These are phyloP conservation scores for Astrothelium subdiscretum DNA, from an alignment of 495 filamentous ascomycete species.

Conservation along the genomic window DNA sequence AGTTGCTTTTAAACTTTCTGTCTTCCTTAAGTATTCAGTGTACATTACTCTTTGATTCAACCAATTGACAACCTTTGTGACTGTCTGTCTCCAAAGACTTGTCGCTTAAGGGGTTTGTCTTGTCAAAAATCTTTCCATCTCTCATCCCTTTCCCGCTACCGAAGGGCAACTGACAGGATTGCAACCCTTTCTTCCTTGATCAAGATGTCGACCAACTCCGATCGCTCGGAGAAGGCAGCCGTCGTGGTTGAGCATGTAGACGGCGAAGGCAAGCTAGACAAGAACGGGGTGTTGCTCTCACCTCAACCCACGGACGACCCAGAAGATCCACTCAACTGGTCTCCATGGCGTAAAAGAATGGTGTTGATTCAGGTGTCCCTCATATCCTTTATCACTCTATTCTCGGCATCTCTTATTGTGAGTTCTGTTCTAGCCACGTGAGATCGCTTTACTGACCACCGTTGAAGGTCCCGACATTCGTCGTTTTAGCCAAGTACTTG, in stretches of 20 bases:
- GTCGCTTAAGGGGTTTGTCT: no score
- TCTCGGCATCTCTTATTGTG: background rate
- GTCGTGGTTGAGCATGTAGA: background rate
- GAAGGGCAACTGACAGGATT: background rate
- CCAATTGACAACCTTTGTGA: no score
- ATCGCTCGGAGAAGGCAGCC: background rate
- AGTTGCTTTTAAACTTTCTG: no score
- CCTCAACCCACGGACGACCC: background rate
- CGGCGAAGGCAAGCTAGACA: background rate
- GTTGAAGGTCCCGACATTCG: slow-evolving; percentile 10
- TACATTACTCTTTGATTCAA: no score
- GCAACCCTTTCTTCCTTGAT: no score
- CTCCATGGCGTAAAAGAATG: background rate
- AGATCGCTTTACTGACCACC: background rate
- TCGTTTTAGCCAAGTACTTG: slow-evolving; percentile 17
- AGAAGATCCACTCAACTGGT: background rate
- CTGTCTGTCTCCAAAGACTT: no score
- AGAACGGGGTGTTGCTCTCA: background rate
- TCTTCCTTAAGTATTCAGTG: no score
- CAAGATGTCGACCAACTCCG: no score
- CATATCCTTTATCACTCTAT: background rate
- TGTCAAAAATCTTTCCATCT: no score
- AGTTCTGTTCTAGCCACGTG: background rate
- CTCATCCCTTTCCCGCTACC: background rate
- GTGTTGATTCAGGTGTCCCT: background rate